Base-by-base conservation (phyloP, 192 early-diverging fungal genomes). In the Jimgerdemannia flammicorona region DNA sequence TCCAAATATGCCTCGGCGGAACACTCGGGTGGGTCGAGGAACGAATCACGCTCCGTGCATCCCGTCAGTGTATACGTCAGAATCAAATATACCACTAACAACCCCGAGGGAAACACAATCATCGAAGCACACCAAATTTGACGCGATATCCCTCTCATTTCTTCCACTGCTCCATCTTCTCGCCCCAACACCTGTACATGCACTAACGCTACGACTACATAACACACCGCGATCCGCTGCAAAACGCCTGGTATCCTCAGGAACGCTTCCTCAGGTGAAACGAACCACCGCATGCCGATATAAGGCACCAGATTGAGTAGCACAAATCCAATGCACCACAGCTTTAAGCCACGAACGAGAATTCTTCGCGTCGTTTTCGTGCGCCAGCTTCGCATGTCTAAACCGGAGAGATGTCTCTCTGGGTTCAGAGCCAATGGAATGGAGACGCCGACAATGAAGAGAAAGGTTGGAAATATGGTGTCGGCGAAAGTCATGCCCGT, bases 391-490 rank as follows among this genome's bases (percentile, higher is more conserved):
- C 49, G 49, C 14, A 14, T 14, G 49, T 59, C 8, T 10, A 2
- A 10, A 2, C 14, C 49, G 49, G 49, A 6, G 49, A 6, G 49
- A 14, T 59, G 19, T 18, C 40, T 10, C 29, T 20, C 6, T 19
- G 9, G 40, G 67, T 68, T 41, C 19, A 68, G 67, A 6, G 29
- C 40, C 40, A 75, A 77, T 3, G 80, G 71, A n/a, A 80, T 44
- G 18, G 79, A 74, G 39, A 84, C 75, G 40, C 88, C 88, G 59
- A 81, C 80, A 68, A 89, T 84, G 66, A 89, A 89, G 3, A 90
- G 63, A 43, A 90, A 89, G 41, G 78, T 81, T 3, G 88, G 88
- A 81, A 87, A 90, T 4, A 90, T 86, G 63, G 80, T 74, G 66
- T 90, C 86, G 64, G 84, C 77, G 79, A 83, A 68, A 18, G 29